Evolutionary conservation across 805 yeast genomes (phyloP).

Genomic region (Yarrowia sp.): DNA sequence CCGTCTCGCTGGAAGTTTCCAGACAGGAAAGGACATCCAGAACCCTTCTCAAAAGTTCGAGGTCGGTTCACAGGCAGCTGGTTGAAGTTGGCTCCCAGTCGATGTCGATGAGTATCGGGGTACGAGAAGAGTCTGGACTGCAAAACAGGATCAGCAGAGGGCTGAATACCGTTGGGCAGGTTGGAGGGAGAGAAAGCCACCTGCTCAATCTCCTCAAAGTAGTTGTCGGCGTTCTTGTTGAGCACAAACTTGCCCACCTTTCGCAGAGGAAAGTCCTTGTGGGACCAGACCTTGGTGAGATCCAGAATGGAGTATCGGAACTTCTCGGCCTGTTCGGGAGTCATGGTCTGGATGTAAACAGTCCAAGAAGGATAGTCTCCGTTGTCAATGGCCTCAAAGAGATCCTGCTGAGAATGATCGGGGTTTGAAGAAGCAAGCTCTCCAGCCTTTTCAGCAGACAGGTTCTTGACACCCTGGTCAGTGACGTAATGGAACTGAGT

Average conservation of each 20-base stretch:
- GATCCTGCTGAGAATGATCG: conserved; percentile 75
- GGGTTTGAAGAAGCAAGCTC: conserved; percentile 68
- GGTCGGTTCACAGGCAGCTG: conserved; percentile 75
- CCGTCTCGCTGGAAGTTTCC: conserved; percentile 26
- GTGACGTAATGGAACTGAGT: conserved; percentile 73
- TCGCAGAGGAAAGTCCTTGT: conserved; percentile 78
- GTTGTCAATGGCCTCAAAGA: conserved; percentile 71
- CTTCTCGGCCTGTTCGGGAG: conserved; percentile 71
- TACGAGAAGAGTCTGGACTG: conserved; percentile 80
- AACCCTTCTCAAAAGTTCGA: conserved; percentile 6
- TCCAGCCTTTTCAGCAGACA: conserved; percentile 40
- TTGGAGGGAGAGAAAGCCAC: conserved; percentile 83
- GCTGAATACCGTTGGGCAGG: conserved; percentile 76
- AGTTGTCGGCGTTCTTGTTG: conserved; percentile 82
- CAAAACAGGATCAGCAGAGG: conserved; percentile 80
- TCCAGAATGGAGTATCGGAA: conserved; percentile 83
- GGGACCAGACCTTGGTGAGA: conserved; percentile 91
- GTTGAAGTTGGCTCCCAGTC: conserved; percentile 70
- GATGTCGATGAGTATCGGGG: conserved; percentile 82
- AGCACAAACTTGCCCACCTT: conserved; percentile 76
- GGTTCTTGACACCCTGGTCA: conserved; percentile 58
- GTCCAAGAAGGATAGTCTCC: conserved; percentile 86
- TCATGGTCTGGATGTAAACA: conserved; percentile 80
- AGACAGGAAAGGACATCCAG: conserved; percentile 23
- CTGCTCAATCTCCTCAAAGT: conserved; percentile 84